A percentile compares a stretch with the other conserved stretches of the same genome.
Evolutionary conservation across 495 filamentous ascomycete genomes (phyloP).

Genomic region (Penicillium cinerascens): DNA sequence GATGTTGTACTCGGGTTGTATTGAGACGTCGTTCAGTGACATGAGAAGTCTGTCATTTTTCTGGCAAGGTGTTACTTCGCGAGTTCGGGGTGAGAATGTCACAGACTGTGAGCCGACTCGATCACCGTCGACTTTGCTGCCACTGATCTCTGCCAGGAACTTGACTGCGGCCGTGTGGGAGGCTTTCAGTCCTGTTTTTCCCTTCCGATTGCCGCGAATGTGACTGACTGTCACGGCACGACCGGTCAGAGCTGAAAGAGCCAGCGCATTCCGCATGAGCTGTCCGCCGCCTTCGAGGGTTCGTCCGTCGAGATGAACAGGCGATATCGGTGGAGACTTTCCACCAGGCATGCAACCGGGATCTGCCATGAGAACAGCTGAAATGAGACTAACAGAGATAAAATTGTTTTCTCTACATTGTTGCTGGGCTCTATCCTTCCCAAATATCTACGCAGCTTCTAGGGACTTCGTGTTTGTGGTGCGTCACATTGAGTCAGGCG

Average conservation of each 20-base stretch:
- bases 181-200: conserved; percentile 62
- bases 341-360: background rate
- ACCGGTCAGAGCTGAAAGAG: conserved; percentile 63
- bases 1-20: conserved; percentile 32
- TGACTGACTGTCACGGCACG: conserved; percentile 62
- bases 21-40: conserved; percentile 4
- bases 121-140: conserved; percentile 54
- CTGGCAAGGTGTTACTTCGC: background rate
- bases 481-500: background rate
- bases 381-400: background rate
- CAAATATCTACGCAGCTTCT: background rate
- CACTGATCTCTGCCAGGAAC: conserved; percentile 61
- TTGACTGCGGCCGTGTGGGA: conserved; percentile 70
- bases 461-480: background rate
- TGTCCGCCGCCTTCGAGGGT: conserved; percentile 86
- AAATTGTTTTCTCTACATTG: background rate
- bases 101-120: conserved; percentile 52
- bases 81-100: conserved; percentile 43
- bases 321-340: conserved; percentile 1
- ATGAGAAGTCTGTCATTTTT: background rate
- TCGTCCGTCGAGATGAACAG: conserved; percentile 57
- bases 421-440: background rate
- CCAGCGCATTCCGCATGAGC: conserved; percentile 68
- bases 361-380: background rate
- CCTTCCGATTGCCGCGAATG: conserved; percentile 65